phyloP scores from a whole-genome alignment of 148 eudicot species.

The Camellia japonica region DNA sequence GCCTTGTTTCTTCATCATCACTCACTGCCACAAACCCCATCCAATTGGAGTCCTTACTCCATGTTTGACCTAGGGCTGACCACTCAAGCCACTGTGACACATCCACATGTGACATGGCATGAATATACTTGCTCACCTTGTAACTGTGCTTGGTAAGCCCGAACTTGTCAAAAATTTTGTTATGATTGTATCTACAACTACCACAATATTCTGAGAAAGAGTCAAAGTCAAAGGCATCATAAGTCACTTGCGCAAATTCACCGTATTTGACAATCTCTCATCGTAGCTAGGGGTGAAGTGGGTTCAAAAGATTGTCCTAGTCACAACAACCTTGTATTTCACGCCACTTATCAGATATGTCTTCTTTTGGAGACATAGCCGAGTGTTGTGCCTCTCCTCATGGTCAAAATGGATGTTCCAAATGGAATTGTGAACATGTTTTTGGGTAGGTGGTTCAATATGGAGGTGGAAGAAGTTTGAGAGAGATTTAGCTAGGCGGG shows the following conservation, averaged over 20 bases:
- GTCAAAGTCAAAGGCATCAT: constrained; percentile 74
- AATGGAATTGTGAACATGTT: no score
- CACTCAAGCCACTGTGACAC: constrained; percentile 60
- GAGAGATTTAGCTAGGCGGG: no score
- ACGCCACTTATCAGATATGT: constrained; percentile 42
- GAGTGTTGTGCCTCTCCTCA: no score
- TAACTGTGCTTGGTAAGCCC: constrained; percentile 48
- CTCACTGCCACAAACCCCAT: constrained; percentile 81
- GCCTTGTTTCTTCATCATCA: constrained; percentile 41
- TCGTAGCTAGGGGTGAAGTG: constrained; percentile 50
- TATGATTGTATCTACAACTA: constrained; percentile 49
- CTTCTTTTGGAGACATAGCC: constrained; percentile 39
- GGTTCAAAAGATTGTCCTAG: constrained; percentile 54
- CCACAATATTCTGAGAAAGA: constrained; percentile 61
- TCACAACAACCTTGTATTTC: constrained; percentile 47
- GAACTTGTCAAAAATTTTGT: constrained; percentile 44
- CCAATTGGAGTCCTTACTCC: constrained; percentile 79
- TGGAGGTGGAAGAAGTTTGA: no score
- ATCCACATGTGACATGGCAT: constrained; percentile 68
- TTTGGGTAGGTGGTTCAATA: no score
- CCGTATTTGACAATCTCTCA: constrained; percentile 70
- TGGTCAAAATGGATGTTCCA: no score
- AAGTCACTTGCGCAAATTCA: constrained; percentile 75
- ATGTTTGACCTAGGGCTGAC: constrained; percentile 44
- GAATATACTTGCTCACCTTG: constrained; percentile 55